Percentiles rank a stretch among this genome's conserved stretches.
These are phyloP conservation scores for Brassica nigra DNA, from an alignment of 345 rosid genomes.

Conservation along the genomic window DNA sequence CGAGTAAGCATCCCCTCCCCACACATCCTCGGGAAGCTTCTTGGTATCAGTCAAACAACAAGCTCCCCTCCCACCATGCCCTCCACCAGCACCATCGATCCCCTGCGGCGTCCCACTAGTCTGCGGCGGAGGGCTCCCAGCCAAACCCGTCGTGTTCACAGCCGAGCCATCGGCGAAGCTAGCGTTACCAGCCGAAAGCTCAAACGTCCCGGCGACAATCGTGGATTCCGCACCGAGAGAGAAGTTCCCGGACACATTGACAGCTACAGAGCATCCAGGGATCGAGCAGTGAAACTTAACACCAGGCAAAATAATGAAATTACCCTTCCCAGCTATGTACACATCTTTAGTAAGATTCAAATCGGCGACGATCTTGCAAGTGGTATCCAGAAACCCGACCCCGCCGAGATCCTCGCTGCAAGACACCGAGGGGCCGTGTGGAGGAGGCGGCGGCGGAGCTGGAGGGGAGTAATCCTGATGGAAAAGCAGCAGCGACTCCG, in stretches of 20 bases:
- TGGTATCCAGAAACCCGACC: conserved; percentile 75
- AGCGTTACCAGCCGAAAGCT: conserved; percentile 69
- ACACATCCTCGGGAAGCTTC: conserved; percentile 88
- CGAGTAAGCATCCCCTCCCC: conserved; percentile 99
- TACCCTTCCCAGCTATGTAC: conserved; percentile 84
- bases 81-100: conserved; percentile 90
- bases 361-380: conserved; percentile 84
- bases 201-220: conserved; percentile 66
- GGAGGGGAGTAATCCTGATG: conserved; percentile 98
- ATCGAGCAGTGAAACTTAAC: conserved; percentile 69
- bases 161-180: conserved; percentile 63
- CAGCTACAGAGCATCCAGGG: conserved; percentile 68
- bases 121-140: conserved; percentile 85
- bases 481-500: conserved; percentile 43
- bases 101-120: conserved; percentile 97
- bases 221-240: conserved; percentile 66
- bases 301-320: conserved; percentile 68
- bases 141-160: conserved; percentile 82
- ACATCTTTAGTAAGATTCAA: conserved; percentile 81
- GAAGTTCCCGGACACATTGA: conserved; percentile 82
- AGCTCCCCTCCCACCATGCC: conserved; percentile 98
- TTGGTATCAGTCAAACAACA: conserved; percentile 63
- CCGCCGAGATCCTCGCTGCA: conserved; percentile 94
- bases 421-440: conserved; percentile 86
- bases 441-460: conserved; percentile 96